Evolutionary conservation across 805 yeast genomes (phyloP), one percentile per base, ranked within the genome.

Genomic region (Pichia eremophila): DNA sequence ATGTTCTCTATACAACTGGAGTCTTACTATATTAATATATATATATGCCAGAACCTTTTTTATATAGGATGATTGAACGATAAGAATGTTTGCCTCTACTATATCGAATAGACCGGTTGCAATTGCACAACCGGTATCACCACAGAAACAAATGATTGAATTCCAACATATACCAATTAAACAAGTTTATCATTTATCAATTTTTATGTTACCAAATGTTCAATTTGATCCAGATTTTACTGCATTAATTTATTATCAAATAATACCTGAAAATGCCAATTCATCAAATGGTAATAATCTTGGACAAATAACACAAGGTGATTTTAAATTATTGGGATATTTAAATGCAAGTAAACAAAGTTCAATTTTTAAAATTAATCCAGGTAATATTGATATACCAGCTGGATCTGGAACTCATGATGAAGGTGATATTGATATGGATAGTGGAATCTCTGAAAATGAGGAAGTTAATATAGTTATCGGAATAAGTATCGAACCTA

Each of bases 401-500:
- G 36, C 43, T 8, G 29, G 27, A 6, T 45, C 49, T 19, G 44
- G 40, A 14, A 15, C 34, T 2, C 47, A 50, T 25, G 48, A 46
- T 22, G 65, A 59, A 44, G 63, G 66, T 42, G 85, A 78, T 51
- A 71, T 77, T 55, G 78, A 73, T 49, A 73, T 77, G 70, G 81
- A 74, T 41, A 73, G 75, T 50, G 82, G 72, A 41, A 45, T 49
- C 15, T 40, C 42, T 22, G 51, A 46, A 19, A 22, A 15, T n/a
- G 47, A 45, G 22, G 51, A 47, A 15, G 55, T 53, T 6, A 43
- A 53, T 53, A 52, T 55, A 50, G 41, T 73, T 2, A 79, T 91
- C 5, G 99, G 99, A 0, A 85, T 93, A n/a, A 86, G 96, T 4
- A 81, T 91, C 14, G 99, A 91, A 60, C 85, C 95, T 0, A 73